Evolutionary conservation across 768 basidiomycete species (phyloP).

Genomic region (Coprinopsis marcescibilis): DNA sequence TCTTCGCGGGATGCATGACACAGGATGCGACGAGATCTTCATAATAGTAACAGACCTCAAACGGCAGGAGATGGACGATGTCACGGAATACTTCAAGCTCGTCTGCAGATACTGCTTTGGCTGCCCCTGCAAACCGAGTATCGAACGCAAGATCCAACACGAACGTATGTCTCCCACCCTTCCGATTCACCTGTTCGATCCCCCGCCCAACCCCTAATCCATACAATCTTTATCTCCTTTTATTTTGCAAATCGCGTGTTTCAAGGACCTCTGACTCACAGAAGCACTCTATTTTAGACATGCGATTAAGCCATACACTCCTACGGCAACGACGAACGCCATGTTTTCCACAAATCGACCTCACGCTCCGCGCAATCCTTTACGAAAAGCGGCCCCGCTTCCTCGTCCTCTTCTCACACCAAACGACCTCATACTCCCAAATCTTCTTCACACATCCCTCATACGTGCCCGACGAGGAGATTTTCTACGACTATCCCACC

Average conservation of each 20-base stretch:
- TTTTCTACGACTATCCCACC: constrained; percentile 74
- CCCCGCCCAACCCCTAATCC: constrained; percentile 5
- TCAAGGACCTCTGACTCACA: not conserved
- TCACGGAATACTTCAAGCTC: constrained; percentile 73
- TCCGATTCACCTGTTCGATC: constrained; percentile 1
- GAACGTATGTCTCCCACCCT: constrained; percentile 48
- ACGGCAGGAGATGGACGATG: constrained; percentile 75
- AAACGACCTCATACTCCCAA: constrained; percentile 76
- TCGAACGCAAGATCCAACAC: constrained; percentile 60
- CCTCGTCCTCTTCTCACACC: constrained; percentile 72
- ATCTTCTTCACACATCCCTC: constrained; percentile 71
- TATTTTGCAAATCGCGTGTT: not conserved
- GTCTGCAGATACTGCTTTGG: constrained; percentile 63
- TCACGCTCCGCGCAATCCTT: constrained; percentile 68
- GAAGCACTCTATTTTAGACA: constrained; percentile 32
- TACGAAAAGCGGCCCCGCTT: constrained; percentile 75
- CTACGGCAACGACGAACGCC: constrained; percentile 67
- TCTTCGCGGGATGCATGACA: constrained; percentile 74
- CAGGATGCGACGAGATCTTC: constrained; percentile 71
- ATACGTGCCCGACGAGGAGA: constrained; percentile 65
- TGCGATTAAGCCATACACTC: constrained; percentile 62
- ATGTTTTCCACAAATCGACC: constrained; percentile 79
- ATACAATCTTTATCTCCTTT: constrained; percentile 1
- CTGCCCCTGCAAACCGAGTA: constrained; percentile 56
- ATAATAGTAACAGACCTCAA: constrained; percentile 78